phyloP scores from a whole-genome alignment of 1,284 basidiomycete genomes.

The Apiotrichum laibachii region DNA sequence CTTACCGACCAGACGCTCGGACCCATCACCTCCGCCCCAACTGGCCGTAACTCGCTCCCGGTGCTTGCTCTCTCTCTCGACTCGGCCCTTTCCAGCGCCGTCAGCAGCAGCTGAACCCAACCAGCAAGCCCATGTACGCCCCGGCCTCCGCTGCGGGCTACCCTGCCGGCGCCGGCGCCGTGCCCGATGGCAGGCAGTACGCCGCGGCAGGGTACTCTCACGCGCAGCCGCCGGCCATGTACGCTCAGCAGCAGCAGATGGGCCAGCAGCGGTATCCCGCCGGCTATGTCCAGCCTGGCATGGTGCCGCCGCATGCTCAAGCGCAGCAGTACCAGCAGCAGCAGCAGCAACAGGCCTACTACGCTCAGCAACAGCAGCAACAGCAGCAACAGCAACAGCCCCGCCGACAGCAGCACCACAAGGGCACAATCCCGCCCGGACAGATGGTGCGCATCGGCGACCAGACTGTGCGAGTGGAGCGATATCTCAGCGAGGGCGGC shows the following conservation, averaged over 20 bases:
- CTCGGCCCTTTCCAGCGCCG: too few species aligned
- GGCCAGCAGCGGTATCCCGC: background rate
- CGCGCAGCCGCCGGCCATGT: background rate
- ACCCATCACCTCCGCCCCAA: too few species aligned
- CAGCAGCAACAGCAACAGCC: slow-evolving; percentile 3
- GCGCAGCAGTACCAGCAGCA: background rate
- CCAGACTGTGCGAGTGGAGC: slow-evolving; percentile 77
- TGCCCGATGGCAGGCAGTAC: background rate
- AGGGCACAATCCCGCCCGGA: slow-evolving; percentile 60
- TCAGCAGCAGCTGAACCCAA: too few species aligned
- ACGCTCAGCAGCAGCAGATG: background rate
- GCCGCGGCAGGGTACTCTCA: background rate
- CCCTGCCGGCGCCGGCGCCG: background rate
- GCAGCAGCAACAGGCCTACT: background rate
- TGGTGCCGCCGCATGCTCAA: background rate
- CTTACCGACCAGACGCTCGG: too few species aligned
- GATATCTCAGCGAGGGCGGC: slow-evolving; percentile 94
- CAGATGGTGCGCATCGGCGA: slow-evolving; percentile 88
- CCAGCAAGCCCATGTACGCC: background rate
- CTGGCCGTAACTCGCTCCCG: too few species aligned
- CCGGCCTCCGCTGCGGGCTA: background rate
- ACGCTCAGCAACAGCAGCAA: background rate
- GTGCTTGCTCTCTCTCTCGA: too few species aligned
- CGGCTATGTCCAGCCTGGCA: background rate
- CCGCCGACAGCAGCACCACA: slow-evolving; percentile 31